Conservation (phyloP, 2,329 filamentous ascomycete species). For the Colletotrichum camelliae region DNA sequence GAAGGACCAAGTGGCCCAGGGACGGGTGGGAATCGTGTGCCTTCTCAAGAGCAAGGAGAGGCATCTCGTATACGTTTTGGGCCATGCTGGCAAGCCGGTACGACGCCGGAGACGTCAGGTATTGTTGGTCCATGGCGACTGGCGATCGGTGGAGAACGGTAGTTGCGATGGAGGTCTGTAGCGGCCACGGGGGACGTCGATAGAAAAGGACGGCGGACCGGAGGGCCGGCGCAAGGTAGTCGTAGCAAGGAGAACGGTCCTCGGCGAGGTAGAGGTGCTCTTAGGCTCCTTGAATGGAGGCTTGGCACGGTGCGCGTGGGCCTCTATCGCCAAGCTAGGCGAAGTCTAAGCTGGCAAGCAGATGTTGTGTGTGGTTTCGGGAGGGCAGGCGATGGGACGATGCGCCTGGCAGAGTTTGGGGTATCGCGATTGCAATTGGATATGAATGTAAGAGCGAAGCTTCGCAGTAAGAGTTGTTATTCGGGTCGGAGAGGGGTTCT, state of each 20-base stretch:
- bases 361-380: slow-evolving; percentile 9
- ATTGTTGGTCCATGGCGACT: slow-evolving; percentile 25
- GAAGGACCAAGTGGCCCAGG: slow-evolving; percentile 72
- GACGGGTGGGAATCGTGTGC: slow-evolving; percentile 65
- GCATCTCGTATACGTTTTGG: slow-evolving; percentile 45
- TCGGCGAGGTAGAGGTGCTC: background rate
- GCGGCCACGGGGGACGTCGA: background rate
- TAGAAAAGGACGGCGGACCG: background rate
- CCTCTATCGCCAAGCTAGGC: slow-evolving; percentile 1
- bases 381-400: slow-evolving; percentile 1
- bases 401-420: background rate
- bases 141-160: background rate
- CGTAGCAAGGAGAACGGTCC: background rate
- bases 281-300: slow-evolving; percentile 3
- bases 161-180: background rate
- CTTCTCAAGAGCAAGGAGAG: slow-evolving; percentile 44
- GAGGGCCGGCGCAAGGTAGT: background rate
- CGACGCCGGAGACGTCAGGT: slow-evolving; percentile 48
- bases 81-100: slow-evolving; percentile 46
- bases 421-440: background rate
- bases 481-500: background rate
- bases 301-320: slow-evolving; percentile 19
- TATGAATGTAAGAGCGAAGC: background rate
- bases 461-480: background rate
- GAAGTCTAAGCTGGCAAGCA: slow-evolving; percentile 1